Conservation (phyloP, 805 yeast species). For the Ogataea wickerhamii region DNA sequence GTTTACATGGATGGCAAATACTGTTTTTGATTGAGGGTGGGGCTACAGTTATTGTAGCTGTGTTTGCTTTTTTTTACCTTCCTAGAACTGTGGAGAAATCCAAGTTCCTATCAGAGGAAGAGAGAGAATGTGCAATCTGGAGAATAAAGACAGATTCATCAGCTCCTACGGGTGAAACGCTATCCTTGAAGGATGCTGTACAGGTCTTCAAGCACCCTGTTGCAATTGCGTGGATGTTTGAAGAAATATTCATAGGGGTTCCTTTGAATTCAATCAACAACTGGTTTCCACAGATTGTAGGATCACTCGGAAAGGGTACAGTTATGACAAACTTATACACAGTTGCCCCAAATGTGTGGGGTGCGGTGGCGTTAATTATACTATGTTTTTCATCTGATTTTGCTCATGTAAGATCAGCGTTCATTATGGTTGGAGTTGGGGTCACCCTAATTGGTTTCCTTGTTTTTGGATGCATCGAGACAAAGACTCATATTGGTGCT, state of each 20-base stretch:
- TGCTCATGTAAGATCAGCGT: conserved; percentile 36
- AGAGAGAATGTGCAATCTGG: conserved; percentile 35
- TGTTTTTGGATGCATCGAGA: conserved; percentile 44
- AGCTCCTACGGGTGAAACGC: conserved; percentile 34
- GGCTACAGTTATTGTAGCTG: conserved; percentile 35
- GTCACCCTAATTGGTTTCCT: conserved; percentile 44
- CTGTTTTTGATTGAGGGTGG: conserved; percentile 45
- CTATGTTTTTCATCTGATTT: conserved; percentile 42
- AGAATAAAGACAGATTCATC: conserved; percentile 46
- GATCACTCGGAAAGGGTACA: conserved; percentile 36
- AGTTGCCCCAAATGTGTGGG: conserved; percentile 47
- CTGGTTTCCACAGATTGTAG: conserved; percentile 47
- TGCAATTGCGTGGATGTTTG: conserved; percentile 41
- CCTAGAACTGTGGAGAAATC: conserved; percentile 38
- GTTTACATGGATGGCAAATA: conserved; percentile 46
- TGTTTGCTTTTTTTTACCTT: conserved; percentile 32
- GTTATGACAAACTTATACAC: conserved; percentile 41
- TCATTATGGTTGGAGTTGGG: conserved; percentile 36
- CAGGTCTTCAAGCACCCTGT: conserved; percentile 45
- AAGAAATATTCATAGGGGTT: conserved; percentile 44
- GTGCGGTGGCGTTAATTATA: conserved; percentile 40
- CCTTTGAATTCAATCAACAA: conserved; percentile 46
- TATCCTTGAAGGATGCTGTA: conserved; percentile 39
- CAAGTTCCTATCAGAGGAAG: conserved; percentile 38
- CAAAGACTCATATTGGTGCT: conserved; percentile 28